phyloP scores from a whole-genome alignment of 768 basidiomycete genomes.

The Leccinum disarticulatum region DNA sequence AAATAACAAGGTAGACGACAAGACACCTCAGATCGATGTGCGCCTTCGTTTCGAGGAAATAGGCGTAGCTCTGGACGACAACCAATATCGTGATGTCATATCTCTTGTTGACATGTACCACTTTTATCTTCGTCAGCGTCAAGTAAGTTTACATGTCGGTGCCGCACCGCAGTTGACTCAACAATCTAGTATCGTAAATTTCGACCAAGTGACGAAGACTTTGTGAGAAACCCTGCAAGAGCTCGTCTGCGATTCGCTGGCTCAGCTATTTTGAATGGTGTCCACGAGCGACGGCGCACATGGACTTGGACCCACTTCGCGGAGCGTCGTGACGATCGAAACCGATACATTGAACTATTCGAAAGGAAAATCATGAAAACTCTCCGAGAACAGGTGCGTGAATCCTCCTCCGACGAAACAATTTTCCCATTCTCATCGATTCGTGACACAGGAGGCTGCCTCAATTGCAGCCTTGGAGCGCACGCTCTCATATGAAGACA shows the following conservation, averaged over 20 bases:
- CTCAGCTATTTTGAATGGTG: constrained; percentile 74
- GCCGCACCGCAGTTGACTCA: constrained; percentile 10
- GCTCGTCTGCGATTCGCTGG: constrained; percentile 78
- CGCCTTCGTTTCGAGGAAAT: constrained; percentile 91
- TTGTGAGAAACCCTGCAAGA: constrained; percentile 56
- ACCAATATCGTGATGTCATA: constrained; percentile 92
- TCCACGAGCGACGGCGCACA: constrained; percentile 76
- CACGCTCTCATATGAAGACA: constrained; percentile 89
- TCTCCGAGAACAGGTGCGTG: constrained; percentile 54
- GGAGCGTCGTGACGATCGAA: constrained; percentile 84
- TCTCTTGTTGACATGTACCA: constrained; percentile 96
- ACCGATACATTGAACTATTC: constrained; percentile 80
- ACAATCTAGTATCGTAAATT: constrained; percentile 69
- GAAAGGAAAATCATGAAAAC: constrained; percentile 65
- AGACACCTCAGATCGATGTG: constrained; percentile 83
- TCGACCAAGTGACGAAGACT: constrained; percentile 63
- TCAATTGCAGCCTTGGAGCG: constrained; percentile 67
- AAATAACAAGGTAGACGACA: constrained; percentile 72
- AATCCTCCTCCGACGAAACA: neutral
- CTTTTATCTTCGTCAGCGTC: constrained; percentile 82
- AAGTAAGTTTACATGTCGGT: constrained; percentile 44
- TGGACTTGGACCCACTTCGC: constrained; percentile 95
- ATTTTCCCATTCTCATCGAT: neutral
- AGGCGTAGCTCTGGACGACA: constrained; percentile 84
- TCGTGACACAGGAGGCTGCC: constrained; percentile 44